Base-by-base conservation (phyloP, 768 basidiomycete species). In the Psilocybe azurescens region DNA sequence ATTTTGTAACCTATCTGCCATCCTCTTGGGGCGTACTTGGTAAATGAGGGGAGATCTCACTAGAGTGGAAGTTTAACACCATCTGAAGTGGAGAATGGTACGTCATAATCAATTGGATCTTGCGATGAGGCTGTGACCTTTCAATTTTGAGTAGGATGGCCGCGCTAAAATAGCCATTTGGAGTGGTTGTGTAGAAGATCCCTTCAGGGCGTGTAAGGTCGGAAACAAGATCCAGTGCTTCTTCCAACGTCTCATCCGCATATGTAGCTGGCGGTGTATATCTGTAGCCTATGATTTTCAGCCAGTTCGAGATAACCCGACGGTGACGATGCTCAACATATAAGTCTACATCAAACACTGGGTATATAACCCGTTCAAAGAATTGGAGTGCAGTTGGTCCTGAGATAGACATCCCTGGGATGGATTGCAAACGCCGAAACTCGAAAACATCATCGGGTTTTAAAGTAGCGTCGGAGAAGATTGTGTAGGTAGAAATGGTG, bases 61-160 rank as follows among this genome's bases (percentile, higher is more conserved):
- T 81, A 0, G 78, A 79, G 56, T 85, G 83, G 56, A 82, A 83
- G 6, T 67, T 66, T 0, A 84, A 55, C 11, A 85, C 77, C 18
- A 69, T 60, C 30, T 75, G 72, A 53, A 81, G 67, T 0, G 79
- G 73, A 16, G 69, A 67, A 54, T 63, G 10, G 50, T 55, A 4
- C 33, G 76, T 61, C 41, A 75, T 71, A 18, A 85, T 77, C 48
- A 84, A 62, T 60, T 84, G 82, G 1, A 83, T 66, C 47, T 71
- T 78, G 38, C 61, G 58, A 33, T 53, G 46, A 36, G 62, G 58
- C 3, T 60, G 47, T 1, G 33, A 62, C 65, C 70, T 74, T 8
- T 60, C 44, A 52, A 79, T 81, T 59, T 72, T 71, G 54, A 69
- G 73, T 0, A 78, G 69, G 2, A 62, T 69, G 9, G 69, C 67